phyloP scores from a whole-genome alignment of 139 green algal genomes.

The Ettlia oleoabundans region DNA sequence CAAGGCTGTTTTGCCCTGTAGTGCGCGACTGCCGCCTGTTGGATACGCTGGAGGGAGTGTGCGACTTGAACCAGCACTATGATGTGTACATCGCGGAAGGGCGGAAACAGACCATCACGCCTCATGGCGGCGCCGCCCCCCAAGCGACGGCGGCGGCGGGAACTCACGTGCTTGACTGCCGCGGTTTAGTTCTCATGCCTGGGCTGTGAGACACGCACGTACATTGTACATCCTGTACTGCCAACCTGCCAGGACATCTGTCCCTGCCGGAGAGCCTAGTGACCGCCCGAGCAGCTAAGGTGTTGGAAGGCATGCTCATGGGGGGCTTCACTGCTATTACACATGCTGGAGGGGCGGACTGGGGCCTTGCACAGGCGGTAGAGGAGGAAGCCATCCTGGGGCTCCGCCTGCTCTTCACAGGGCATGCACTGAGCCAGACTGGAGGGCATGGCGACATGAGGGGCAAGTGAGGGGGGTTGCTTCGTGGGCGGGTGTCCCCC shows the following conservation, averaged over 20 bases:
- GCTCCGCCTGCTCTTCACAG: slow-evolving; percentile 67
- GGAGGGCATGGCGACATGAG: slow-evolving; percentile 77
- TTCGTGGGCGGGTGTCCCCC: no score
- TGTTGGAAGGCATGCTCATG: slow-evolving; percentile 69
- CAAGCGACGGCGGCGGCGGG: neutral
- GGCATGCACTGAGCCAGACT: slow-evolving; percentile 75
- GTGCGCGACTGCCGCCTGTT: slow-evolving; percentile 9
- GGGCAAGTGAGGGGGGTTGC: no score
- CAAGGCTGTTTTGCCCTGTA: no score
- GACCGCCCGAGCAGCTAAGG: slow-evolving; percentile 39
- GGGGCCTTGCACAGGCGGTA: slow-evolving; percentile 67
- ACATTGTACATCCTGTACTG: slow-evolving; percentile 65
- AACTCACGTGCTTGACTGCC: neutral
- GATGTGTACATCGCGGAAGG: neutral
- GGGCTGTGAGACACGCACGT: slow-evolving; percentile 72
- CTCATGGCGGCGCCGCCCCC: no score
- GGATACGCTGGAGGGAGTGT: neutral
- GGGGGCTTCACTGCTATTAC: slow-evolving; percentile 76
- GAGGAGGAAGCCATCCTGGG: slow-evolving; percentile 67
- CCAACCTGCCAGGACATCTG: slow-evolving; percentile 62
- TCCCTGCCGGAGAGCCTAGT: slow-evolving; percentile 58
- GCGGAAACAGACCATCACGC: neutral
- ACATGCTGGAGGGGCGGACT: slow-evolving; percentile 69
- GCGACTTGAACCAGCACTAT: neutral
- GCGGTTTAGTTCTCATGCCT: slow-evolving; percentile 3